A percentile compares a stretch with the other conserved stretches of the same genome.
Conservation (phyloP, 106 monocot genomes). For the Agapanthus africanus region DNA sequence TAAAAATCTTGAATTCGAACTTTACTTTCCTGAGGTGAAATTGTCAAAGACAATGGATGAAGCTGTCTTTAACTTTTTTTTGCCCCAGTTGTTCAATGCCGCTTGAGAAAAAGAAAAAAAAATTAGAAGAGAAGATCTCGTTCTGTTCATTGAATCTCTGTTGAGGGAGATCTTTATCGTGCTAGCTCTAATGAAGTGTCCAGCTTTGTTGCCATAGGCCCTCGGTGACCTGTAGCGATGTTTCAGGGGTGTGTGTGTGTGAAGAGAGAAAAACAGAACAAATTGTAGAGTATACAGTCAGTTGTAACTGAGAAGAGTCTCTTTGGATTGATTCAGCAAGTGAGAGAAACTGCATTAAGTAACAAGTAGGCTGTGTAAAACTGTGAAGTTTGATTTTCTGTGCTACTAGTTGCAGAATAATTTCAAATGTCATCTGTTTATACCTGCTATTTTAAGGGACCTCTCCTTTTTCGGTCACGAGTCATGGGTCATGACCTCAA, state of each 20-base stretch:
- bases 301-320: conserved; percentile 4
- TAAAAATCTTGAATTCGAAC: neutral
- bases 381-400: conserved; percentile 10
- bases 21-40: neutral
- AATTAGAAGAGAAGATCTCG: neutral
- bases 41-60: neutral
- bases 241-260: neutral
- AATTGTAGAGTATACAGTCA: conserved; percentile 13
- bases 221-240: neutral
- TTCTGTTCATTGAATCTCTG: neutral
- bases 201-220: neutral
- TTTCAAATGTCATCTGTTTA: neutral
- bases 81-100: neutral
- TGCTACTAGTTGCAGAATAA: neutral
- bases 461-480: too few species aligned
- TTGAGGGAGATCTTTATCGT: neutral
- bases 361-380: conserved; percentile 2
- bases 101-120: neutral
- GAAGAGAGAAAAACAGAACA: neutral
- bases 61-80: neutral
- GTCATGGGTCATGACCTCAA: too few species aligned
- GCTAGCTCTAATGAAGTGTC: neutral
- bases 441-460: neutral
- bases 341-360: neutral
- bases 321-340: neutral